Percentiles rank a stretch among this genome's conserved stretches.
Conservation (phyloP, 1,284 basidiomycete genomes). For the Moniliella sp. region DNA sequence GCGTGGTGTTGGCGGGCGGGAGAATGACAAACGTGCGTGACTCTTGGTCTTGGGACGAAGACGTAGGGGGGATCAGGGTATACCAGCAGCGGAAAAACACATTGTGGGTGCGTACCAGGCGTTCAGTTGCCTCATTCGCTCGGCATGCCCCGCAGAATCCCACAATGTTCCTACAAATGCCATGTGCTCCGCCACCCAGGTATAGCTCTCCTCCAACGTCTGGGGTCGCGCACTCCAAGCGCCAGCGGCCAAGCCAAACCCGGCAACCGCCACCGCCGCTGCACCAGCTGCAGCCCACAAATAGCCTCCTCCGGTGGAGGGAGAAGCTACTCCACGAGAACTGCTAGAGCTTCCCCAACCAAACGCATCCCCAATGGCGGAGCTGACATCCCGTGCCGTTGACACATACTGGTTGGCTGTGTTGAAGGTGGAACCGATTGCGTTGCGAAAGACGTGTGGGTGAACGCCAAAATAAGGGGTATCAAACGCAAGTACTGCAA, state of each 20-base stretch:
- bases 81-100: slow-evolving; percentile 37
- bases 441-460: slow-evolving; percentile 62
- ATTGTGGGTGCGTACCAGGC: slow-evolving; percentile 44
- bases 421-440: slow-evolving; percentile 32
- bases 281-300: slow-evolving; percentile 13
- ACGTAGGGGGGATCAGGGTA: slow-evolving; percentile 11
- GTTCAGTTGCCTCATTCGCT: slow-evolving; percentile 41
- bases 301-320: slow-evolving; percentile 7
- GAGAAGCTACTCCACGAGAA: slow-evolving; percentile 6
- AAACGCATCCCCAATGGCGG: slow-evolving; percentile 31
- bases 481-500: slow-evolving; percentile 65
- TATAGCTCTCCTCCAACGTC: slow-evolving; percentile 4
- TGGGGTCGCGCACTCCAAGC: background rate
- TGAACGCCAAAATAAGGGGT: slow-evolving; percentile 51
- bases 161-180: slow-evolving; percentile 69
- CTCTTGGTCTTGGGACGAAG: background rate
- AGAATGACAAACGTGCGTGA: slow-evolving; percentile 24
- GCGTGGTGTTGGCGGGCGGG: slow-evolving; percentile 5
- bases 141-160: slow-evolving; percentile 45
- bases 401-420: slow-evolving; percentile 54
- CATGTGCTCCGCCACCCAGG: slow-evolving; percentile 66
- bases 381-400: slow-evolving; percentile 42
- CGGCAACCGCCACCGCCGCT: slow-evolving; percentile 12
- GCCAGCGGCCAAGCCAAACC: slow-evolving; percentile 9
- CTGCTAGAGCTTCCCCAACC: slow-evolving; percentile 2